Base-by-base conservation (phyloP, 805 yeast species). In the Cyberlindnera veronae region DNA sequence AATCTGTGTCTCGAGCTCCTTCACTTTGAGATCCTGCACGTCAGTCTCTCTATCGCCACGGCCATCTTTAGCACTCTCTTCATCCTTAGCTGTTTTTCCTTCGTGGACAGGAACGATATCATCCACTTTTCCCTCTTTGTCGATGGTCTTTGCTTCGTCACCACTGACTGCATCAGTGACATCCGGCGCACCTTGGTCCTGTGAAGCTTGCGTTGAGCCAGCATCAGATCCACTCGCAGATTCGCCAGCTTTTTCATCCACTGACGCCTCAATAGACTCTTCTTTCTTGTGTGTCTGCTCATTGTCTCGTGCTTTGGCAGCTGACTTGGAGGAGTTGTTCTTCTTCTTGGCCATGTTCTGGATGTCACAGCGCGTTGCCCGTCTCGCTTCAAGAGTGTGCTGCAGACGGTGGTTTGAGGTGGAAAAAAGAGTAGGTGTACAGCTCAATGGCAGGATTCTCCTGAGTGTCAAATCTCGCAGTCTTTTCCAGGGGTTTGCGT, bases 321-420 rank as follows among this genome's bases (percentile, higher is more conserved):
- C 24, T 36, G 34, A 39, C 38, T 44, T 44, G 45, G 48, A 47
- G 38, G 46, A 46, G 38, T 42, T 50, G 34, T 39, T 42, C 35
- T 32, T 50, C 49, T 49, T 49, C 45, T 44, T 55, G 13, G 53
- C 49, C 53, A 49, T 48, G 17, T 20, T 29, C 19, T 13, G 22
- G 30, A 14, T n/a, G 30, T 28, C 26, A 11, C 23, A 19, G 21
- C 21, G 33, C 18, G 33, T 18, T 20, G 16, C 11, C 30, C 9
- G 13, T 22, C 11, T 9, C 26, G 12, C 26, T 22, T 22, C 12
- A 22, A 22, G 8, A 9, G n/a, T n/a, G n/a, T n/a, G n/a, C n/a
- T n/a, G n/a, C n/a, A 22, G 24, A 8, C 11, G 24, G 24, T 22
- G 24, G 24, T 22, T 11, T 22, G 10, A 22, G 24, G 11, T 22